Percentiles rank a stretch among this genome's conserved stretches.
phyloP scores from a whole-genome alignment of 2,329 filamentous ascomycete genomes.

The Cordyceps tenuipes region DNA sequence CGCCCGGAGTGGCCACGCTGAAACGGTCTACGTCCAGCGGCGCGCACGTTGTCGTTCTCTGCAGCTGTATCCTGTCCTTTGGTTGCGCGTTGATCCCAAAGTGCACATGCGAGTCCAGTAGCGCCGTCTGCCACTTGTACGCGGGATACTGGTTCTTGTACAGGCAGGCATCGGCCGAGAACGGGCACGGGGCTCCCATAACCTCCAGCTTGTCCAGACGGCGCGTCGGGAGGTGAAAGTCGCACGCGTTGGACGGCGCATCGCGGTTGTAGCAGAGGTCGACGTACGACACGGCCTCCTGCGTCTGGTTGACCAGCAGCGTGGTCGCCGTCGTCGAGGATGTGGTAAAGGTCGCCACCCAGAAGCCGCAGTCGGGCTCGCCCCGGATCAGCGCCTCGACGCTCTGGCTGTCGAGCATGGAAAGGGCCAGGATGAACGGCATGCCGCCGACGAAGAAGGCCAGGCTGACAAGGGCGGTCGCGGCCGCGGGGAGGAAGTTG shows the following conservation, averaged over 20 bases:
- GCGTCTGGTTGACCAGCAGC: neutral
- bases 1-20: neutral
- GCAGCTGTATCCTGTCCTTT: neutral
- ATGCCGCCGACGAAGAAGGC: neutral
- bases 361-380: neutral
- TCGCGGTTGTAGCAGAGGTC: neutral
- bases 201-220: neutral
- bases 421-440: neutral
- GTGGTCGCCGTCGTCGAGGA: neutral
- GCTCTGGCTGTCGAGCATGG: neutral
- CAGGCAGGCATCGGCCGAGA: neutral
- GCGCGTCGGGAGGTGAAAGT: neutral
- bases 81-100: neutral
- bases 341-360: neutral
- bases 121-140: neutral
- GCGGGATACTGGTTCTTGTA: neutral
- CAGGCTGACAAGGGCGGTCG: neutral
- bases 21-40: neutral
- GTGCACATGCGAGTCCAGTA: neutral
- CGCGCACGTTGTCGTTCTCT: neutral
- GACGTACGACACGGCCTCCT: neutral
- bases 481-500: neutral
- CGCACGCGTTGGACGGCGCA: neutral
- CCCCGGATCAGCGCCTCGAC: neutral
- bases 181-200: neutral